These are phyloP conservation scores for Comarum palustre DNA, from an alignment of 306 rosid genomes.

Conservation along the genomic window DNA sequence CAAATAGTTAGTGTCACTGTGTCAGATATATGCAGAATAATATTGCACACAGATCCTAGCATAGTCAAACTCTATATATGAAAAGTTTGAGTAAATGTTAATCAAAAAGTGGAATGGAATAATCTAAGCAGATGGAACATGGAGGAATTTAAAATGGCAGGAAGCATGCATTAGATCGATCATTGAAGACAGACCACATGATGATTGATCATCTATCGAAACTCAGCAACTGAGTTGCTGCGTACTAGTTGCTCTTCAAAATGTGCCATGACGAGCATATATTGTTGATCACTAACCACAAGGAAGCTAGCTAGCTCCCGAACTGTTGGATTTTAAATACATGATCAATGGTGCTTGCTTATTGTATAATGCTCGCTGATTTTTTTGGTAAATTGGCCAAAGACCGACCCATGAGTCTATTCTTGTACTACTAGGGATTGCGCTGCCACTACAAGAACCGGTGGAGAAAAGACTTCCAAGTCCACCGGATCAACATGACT, in stretches of 20 bases:
- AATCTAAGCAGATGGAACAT: not conserved
- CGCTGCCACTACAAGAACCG: not conserved
- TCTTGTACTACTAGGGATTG: no score
- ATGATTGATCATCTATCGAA: slow-evolving; percentile 1
- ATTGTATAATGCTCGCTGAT: no score
- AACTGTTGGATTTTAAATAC: not conserved
- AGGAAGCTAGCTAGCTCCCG: not conserved
- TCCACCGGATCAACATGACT: not conserved
- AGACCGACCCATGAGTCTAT: no score
- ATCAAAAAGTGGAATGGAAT: not conserved
- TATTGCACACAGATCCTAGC: not conserved
- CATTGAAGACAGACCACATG: not conserved
- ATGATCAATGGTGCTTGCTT: not conserved
- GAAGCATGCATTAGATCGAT: not conserved
- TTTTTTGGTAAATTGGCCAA: no score
- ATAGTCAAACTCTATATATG: not conserved
- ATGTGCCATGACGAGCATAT: not conserved
- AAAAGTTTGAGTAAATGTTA: not conserved
- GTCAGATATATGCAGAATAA: not conserved
- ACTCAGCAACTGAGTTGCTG: not conserved
- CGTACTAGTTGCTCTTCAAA: not conserved
- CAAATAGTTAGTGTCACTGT: not conserved
- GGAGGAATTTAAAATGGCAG: not conserved
- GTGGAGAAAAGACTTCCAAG: not conserved
- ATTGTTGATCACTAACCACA: not conserved